Evolutionary conservation across 78 protist species (phyloP), one percentile per base, ranked within the genome.

Genomic region (Protostelium mycophagum): DNA sequence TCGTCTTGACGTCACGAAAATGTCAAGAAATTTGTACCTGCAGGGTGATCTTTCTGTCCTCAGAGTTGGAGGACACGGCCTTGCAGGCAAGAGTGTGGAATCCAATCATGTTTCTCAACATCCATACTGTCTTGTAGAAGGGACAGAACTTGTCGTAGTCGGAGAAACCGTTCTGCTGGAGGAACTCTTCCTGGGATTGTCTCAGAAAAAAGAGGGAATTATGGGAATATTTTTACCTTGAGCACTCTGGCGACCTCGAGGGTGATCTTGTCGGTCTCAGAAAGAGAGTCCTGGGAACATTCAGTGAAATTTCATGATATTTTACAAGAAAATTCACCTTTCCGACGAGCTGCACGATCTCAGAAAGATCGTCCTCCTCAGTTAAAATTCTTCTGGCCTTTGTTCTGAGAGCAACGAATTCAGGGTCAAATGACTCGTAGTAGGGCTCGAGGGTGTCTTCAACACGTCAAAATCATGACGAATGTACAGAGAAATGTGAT

Each of bases 101-200:
- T 88, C 88, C 38, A 88, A 96, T 92, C 73, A 98, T 96, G 93
- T 97, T 97, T 38, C 95, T 90, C 89, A 98, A 34, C 99, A 99
- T 99, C 97, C 99, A 96, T 38, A 94, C 95, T 1, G 99, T 97
- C 97, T 99, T 99, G 95, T 95, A 98, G 96, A 99, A 97, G 89
- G 99, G 99, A 95, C 99, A 99, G 96, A 51, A 96, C 35, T 92
- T 88, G 90, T 99, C 99, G 93, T 96, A 96, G 83, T 87, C 51
- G 37, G 98, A 83, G 97, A 92, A 98, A 87, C 99, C 98, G 94
- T 97, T 97, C 93, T 98, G 99, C 87, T 97, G 99, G 16, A 99
- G 95, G 98, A 95, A 99, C 90, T 99, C 99, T 87, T 99, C 99
- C n/a, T n/a, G n/a, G n/a, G n/a, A n/a, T n/a, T n/a, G n/a, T n/a